Base-by-base conservation (phyloP, 169 alveolate genomes). In the Sarcocystis neurona region DNA sequence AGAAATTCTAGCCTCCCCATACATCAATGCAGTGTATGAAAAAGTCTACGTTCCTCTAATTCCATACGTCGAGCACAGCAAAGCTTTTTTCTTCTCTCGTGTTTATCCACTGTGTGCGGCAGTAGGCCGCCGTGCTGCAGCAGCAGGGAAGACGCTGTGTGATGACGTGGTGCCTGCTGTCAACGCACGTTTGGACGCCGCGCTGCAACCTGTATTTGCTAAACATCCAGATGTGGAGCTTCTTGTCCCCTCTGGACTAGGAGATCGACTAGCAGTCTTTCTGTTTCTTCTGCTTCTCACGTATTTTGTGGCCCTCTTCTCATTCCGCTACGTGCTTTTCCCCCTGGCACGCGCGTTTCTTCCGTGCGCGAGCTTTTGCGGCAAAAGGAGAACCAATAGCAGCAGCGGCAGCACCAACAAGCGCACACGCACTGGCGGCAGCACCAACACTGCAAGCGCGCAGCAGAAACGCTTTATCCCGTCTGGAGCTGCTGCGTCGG, bases 131-230 rank as follows among this genome's bases (percentile, higher is more conserved):
- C 58, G 43, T 5, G 82, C 82, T 32, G 39, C 82, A 23, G 82
- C 32, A 0, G 82, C 34, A 0, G n/a, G 39, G 27, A 72, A 39
- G 82, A 39, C 82, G 34, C 82, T 72, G 34, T 37, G 56, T 18
- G 82, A 72, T 53, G 82, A 72, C 82, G 18, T 72, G 5, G 48
- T 72, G 2, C 82, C 82, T 34, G 41, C 58, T 27, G 82, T 72
- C 53, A 72, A 72, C 82, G 82, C 37, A 5, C 82, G 82, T 2
- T 30, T 72, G 34, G 82, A 72, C 53, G 82, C 82, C 46, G 82
- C 82, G 34, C 82, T 72, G 56, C 58, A 27, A 0, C 82, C 82
- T 0, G 10, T 72, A 15, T 72, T 41, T 30, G 34, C 20, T 6
- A 12, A 30, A 56, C 82, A 72, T 18, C 82, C 82, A 4, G 10